phyloP scores from a whole-genome alignment of 2,329 filamentous ascomycete species.

The Ophiognomonia clavigignenti-juglandacearum region DNA sequence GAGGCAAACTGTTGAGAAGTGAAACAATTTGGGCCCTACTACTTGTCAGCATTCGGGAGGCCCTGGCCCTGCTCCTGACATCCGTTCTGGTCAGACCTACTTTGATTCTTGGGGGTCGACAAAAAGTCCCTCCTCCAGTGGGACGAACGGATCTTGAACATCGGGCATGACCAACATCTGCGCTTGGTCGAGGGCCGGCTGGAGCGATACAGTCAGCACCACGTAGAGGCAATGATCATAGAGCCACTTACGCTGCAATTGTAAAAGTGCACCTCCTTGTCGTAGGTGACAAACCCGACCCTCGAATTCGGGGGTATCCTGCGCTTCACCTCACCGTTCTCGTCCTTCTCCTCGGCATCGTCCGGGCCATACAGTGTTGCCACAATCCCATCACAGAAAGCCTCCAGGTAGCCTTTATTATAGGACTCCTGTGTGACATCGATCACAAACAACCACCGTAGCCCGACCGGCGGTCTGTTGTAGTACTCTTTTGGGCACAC shows the following conservation, averaged over 20 bases:
- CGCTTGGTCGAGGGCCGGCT: slow-evolving; percentile 74
- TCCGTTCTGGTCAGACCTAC: slow-evolving; percentile 30
- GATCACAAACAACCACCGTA: slow-evolving; percentile 86
- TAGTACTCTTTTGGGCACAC: slow-evolving; percentile 98
- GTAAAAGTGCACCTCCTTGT: slow-evolving; percentile 97
- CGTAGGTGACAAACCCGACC: slow-evolving; percentile 92
- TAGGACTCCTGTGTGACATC: slow-evolving; percentile 90
- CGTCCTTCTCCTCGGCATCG: slow-evolving; percentile 42
- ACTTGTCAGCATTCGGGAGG: slow-evolving; percentile 21
- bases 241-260: slow-evolving; percentile 71
- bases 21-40: slow-evolving; percentile 69
- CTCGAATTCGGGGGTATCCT: slow-evolving; percentile 73
- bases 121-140: slow-evolving; percentile 85
- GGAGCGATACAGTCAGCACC: not conserved
- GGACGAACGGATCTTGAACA: slow-evolving; percentile 92
- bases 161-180: slow-evolving; percentile 99
- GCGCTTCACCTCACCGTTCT: slow-evolving; percentile 49
- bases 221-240: not conserved
- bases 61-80: not conserved
- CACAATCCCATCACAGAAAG: slow-evolving; percentile 84
- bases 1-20: slow-evolving; percentile 78
- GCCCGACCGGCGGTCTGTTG: slow-evolving; percentile 85
- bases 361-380: slow-evolving; percentile 75
- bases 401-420: slow-evolving; percentile 85
- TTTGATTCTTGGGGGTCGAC: slow-evolving; percentile 91